phyloP scores from a whole-genome alignment of 2,329 filamentous ascomycete species.

The Pseudogymnoascus sp. region DNA sequence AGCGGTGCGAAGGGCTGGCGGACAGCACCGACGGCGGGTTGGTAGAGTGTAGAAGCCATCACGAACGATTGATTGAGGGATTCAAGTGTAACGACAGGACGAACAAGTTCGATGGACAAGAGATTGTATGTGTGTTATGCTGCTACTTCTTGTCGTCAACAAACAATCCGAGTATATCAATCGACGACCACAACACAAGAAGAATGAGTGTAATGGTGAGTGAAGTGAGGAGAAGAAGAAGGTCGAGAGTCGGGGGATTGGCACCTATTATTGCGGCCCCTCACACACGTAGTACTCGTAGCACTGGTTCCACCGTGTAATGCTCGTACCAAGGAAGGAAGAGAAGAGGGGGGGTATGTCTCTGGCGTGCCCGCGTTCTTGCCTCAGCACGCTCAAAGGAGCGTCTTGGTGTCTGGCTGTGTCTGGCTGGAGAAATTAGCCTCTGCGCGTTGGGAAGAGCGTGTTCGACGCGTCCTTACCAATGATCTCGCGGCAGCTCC shows the following conservation, averaged over 20 bases:
- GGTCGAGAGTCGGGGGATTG: not conserved
- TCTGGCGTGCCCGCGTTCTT: not conserved
- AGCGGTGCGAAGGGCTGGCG: constrained; percentile 69
- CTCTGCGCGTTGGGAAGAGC: not conserved
- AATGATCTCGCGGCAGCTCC: not conserved
- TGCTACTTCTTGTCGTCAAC: not conserved
- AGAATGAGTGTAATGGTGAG: not conserved
- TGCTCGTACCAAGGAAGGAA: not conserved
- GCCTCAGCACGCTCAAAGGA: not conserved
- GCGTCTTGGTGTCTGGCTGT: not conserved
- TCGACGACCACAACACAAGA: constrained; percentile 1
- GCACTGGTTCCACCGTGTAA: not conserved
- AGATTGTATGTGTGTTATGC: not conserved
- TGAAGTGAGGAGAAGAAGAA: not conserved
- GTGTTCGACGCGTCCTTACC: constrained; percentile 1
- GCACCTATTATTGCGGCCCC: constrained; percentile 2
- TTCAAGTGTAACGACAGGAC: constrained; percentile 1
- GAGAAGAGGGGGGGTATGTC: not conserved
- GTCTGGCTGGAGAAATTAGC: not conserved
- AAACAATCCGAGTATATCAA: not conserved
- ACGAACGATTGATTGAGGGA: not conserved
- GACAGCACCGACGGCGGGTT: constrained; percentile 21
- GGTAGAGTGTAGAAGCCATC: not conserved
- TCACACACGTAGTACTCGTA: not conserved
- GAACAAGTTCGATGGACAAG: not conserved